These are phyloP conservation scores for Xylariaceae sp. DNA, from an alignment of 2,329 filamentous ascomycete species.

Conservation along the genomic window DNA sequence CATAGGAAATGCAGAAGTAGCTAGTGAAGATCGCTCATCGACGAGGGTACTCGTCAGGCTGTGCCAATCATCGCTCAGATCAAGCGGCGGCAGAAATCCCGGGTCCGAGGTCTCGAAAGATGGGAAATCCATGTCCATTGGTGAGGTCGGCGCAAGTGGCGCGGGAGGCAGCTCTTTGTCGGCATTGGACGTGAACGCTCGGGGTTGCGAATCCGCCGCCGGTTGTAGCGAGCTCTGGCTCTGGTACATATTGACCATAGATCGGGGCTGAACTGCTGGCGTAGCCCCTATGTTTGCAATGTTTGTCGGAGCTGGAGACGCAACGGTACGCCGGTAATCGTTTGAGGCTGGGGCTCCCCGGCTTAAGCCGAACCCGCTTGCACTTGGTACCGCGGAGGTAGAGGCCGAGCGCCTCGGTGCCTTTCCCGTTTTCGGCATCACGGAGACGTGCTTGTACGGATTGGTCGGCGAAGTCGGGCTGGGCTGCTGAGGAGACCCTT, in stretches of 20 bases:
- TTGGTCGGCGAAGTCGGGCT: conserved; percentile 13
- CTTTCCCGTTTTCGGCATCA: conserved; percentile 17
- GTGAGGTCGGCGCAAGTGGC: conserved; percentile 32
- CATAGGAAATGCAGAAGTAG: conserved; percentile 28
- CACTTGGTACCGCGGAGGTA: conserved; percentile 28
- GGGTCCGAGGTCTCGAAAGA: conserved; percentile 13
- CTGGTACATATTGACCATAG: conserved; percentile 18
- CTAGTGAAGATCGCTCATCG: conserved; percentile 18
- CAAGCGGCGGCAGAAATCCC: conserved; percentile 27
- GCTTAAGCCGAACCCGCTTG: conserved; percentile 12
- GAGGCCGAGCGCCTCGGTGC: conserved; percentile 32
- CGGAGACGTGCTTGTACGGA: conserved; percentile 25
- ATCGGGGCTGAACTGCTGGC: conserved; percentile 9
- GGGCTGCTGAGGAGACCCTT: conserved; percentile 23
- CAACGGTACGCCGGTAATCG: conserved; percentile 8
- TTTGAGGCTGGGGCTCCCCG: conserved; percentile 17
- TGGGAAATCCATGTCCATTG: conserved; percentile 33
- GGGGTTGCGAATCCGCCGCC: conserved; percentile 13
- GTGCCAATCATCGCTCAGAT: conserved; percentile 32
- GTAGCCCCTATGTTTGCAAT: conserved; percentile 10
- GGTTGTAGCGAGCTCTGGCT: conserved; percentile 6
- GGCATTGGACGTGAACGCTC: conserved; percentile 20
- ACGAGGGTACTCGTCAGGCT: conserved; percentile 35
- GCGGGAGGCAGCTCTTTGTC: conserved; percentile 35
- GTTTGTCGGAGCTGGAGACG: neutral